These are phyloP conservation scores for sweet orange (Citrus sinensis) DNA, from an alignment of 345 rosid genomes.

Conservation along the genomic window DNA sequence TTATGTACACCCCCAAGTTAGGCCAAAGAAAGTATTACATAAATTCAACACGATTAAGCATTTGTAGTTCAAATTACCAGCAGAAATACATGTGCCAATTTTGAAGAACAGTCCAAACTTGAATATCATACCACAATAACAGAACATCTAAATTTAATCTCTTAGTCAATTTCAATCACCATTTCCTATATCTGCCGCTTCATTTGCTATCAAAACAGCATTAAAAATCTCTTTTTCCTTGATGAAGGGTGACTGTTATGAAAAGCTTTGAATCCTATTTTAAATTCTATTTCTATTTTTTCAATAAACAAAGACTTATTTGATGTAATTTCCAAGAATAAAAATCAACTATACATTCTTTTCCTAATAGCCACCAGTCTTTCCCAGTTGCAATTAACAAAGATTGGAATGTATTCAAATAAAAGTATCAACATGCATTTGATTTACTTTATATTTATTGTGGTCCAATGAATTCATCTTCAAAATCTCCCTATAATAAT, in stretches of 20 bases:
- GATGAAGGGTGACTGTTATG: not conserved
- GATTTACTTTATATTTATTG: not conserved
- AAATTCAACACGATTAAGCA: not conserved
- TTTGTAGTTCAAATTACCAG: not conserved
- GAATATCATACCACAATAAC: not conserved
- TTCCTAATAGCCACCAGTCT: not conserved
- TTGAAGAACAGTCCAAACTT: not conserved
- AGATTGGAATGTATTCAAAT: not conserved
- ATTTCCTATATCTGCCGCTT: not conserved
- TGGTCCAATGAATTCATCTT: not conserved
- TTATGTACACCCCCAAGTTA: not conserved
- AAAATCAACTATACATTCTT: not conserved
- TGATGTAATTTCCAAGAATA: too few relatives aligned
- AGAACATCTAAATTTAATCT: not conserved
- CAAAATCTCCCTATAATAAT: not conserved
- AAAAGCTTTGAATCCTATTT: not conserved
- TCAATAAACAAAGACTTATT: not conserved
- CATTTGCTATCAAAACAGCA: not conserved
- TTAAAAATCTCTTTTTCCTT: not conserved
- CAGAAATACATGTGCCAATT: not conserved
- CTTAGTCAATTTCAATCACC: not conserved
- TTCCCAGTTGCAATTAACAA: not conserved
- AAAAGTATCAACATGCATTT: not conserved
- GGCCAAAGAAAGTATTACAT: not conserved
- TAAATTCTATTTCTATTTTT: not conserved